These are phyloP conservation scores for Rickenella mellea DNA, from an alignment of 768 basidiomycete species.

Conservation along the genomic window DNA sequence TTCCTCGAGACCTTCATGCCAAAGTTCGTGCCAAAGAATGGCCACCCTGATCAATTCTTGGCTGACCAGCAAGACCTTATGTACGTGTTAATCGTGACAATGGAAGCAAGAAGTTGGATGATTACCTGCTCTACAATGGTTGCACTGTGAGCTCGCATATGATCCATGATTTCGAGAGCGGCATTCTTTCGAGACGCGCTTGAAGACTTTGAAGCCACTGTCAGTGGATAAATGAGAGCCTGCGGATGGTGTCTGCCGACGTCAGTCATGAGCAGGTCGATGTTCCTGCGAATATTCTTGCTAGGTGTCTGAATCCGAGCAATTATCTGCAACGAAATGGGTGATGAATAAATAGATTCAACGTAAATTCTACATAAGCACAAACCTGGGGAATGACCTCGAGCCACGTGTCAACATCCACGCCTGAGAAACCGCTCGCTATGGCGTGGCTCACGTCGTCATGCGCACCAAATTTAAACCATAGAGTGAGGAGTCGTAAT, in stretches of 20 bases:
- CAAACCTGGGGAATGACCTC: slow-evolving; percentile 98
- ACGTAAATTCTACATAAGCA: too few relatives aligned
- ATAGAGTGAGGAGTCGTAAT: slow-evolving; percentile 82
- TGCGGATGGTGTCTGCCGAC: slow-evolving; percentile 97
- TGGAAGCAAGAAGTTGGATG: neutral
- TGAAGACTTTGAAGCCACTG: slow-evolving; percentile 94
- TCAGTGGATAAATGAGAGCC: slow-evolving; percentile 90
- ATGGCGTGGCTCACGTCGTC: slow-evolving; percentile 87
- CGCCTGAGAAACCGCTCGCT: slow-evolving; percentile 73
- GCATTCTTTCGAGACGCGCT: slow-evolving; percentile 73
- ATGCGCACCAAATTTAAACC: slow-evolving; percentile 95
- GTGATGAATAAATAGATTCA: too few relatives aligned
- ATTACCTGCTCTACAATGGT: slow-evolving; percentile 76
- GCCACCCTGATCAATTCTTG: slow-evolving; percentile 96
- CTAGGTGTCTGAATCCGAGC: slow-evolving; percentile 96
- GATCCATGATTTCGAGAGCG: slow-evolving; percentile 80
- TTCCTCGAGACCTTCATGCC: slow-evolving; percentile 98
- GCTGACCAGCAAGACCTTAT: slow-evolving; percentile 76
- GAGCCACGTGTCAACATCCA: slow-evolving; percentile 96
- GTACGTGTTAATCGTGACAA: slow-evolving; percentile 1
- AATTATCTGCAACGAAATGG: too few relatives aligned
- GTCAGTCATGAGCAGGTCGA: slow-evolving; percentile 79
- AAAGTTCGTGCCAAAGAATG: slow-evolving; percentile 97
- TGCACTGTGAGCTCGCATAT: slow-evolving; percentile 88
- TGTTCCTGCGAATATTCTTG: slow-evolving; percentile 75